These are phyloP conservation scores for Plectosphaerella sp. DNA, from an alignment of 2,329 filamentous ascomycete species.

Conservation along the genomic window DNA sequence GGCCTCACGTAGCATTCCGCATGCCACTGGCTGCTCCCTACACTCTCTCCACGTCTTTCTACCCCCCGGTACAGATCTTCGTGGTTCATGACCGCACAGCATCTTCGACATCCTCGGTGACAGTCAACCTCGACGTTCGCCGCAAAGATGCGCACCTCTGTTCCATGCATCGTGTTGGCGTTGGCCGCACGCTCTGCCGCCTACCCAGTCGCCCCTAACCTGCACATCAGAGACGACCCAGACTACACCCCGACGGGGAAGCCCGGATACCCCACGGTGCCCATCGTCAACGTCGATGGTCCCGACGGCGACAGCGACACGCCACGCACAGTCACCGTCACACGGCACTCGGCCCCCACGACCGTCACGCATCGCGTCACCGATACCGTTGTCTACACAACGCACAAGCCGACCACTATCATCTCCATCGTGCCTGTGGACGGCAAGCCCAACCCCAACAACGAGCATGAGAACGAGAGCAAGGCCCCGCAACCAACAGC, in stretches of 20 bases:
- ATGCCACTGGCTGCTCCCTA: conserved; percentile 2
- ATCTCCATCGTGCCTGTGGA: conserved; percentile 23
- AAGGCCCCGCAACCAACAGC: not conserved
- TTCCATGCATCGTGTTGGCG: conserved; percentile 17
- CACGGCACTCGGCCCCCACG: conserved; percentile 15
- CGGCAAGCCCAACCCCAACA: conserved; percentile 5
- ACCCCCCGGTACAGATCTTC: not conserved
- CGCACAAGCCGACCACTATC: conserved; percentile 18
- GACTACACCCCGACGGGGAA: conserved; percentile 10
- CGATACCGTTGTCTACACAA: conserved; percentile 18
- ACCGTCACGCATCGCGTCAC: conserved; percentile 23
- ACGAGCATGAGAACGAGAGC: too few relatives aligned
- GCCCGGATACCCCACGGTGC: conserved; percentile 33
- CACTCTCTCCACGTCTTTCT: conserved; percentile 7
- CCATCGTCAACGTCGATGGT: conserved; percentile 25
- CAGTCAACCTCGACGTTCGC: conserved; percentile 4
- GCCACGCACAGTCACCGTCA: conserved; percentile 20
- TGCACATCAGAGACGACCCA: conserved; percentile 5
- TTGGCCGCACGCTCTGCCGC: conserved; percentile 17
- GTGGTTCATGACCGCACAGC: conserved; percentile 3
- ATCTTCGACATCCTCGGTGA: not conserved
- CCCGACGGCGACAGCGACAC: conserved; percentile 11
- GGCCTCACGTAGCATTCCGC: conserved; percentile 5
- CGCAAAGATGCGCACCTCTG: conserved; percentile 23
- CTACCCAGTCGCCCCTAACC: conserved; percentile 19